phyloP scores from a whole-genome alignment of 2,329 filamentous ascomycete species.

The Fusarium xylarioides region DNA sequence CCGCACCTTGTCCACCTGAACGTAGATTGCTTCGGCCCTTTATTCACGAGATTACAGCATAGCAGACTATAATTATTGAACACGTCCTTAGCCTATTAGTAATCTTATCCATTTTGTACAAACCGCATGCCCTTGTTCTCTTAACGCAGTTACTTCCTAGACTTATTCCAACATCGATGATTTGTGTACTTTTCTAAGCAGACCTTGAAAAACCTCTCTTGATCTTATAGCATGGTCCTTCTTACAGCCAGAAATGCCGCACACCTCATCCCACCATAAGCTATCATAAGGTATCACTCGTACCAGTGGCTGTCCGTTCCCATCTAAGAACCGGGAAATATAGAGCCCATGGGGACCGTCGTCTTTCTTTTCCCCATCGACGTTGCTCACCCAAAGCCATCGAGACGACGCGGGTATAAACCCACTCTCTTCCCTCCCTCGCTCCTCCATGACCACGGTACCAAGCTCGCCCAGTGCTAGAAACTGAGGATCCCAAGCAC shows the following conservation, averaged over 20 bases:
- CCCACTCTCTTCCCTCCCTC: not conserved
- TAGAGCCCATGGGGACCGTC: not conserved
- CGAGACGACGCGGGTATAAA: not conserved
- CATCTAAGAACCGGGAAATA: not conserved
- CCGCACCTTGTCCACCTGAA: not conserved
- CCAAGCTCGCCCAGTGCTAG: not conserved
- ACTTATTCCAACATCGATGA: accelerated
- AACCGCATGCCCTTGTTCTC: not conserved
- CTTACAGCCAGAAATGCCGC: not conserved
- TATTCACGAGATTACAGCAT: not conserved
- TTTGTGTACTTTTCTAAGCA: no score
- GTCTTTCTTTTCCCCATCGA: not conserved
- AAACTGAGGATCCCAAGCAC: not conserved
- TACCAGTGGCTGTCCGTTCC: not conserved
- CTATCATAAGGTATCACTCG: not conserved
- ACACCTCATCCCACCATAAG: not conserved
- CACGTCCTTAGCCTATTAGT: not conserved
- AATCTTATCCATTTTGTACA: accelerated
- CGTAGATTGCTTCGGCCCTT: accelerated
- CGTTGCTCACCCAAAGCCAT: not conserved
- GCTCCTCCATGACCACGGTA: not conserved
- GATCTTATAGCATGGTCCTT: not conserved
- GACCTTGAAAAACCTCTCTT: not conserved
- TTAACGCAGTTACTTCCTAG: not conserved
- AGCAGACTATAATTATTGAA: not conserved